These are phyloP conservation scores for Clohesyomyces aquaticus DNA, from an alignment of 495 filamentous ascomycete genomes.

Conservation along the genomic window DNA sequence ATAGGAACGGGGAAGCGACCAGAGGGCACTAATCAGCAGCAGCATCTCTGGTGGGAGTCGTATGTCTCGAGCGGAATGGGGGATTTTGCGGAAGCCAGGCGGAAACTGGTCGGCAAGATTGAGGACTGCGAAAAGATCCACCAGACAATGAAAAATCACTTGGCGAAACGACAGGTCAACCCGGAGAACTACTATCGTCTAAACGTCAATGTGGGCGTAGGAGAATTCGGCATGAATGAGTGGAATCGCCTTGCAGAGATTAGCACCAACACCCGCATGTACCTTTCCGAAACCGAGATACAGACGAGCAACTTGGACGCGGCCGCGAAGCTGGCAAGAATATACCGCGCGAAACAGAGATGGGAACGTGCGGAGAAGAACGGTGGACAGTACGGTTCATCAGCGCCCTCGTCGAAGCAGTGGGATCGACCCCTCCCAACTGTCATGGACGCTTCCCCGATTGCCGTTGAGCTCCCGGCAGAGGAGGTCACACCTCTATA, in stretches of 20 bases:
- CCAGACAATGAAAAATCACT: constrained; percentile 75
- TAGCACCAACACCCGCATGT: constrained; percentile 83
- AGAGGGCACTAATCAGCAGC: constrained; percentile 65
- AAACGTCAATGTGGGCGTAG: constrained; percentile 95
- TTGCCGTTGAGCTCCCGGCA: constrained; percentile 68
- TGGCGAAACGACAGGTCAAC: constrained; percentile 76
- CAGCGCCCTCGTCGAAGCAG: constrained; percentile 26
- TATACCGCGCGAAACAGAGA: constrained; percentile 67
- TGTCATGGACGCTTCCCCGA: constrained; percentile 49
- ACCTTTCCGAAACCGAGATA: constrained; percentile 73
- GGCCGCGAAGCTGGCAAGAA: constrained; percentile 81
- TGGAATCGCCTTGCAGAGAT: constrained; percentile 94
- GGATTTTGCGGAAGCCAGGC: constrained; percentile 86
- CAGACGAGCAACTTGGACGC: constrained; percentile 72
- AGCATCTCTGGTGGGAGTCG: constrained; percentile 87
- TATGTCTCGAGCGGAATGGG: constrained; percentile 74
- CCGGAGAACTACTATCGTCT: constrained; percentile 95
- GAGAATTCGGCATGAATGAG: constrained; percentile 98
- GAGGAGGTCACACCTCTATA: constrained; percentile 53
- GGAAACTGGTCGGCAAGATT: constrained; percentile 82
- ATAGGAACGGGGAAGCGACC: constrained; percentile 91
- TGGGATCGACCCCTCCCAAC: constrained; percentile 43
- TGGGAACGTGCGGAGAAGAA: constrained; percentile 43
- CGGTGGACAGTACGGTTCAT: constrained; percentile 7
- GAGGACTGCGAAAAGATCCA: constrained; percentile 95